Conservation (phyloP, 2,329 filamentous ascomycete species). For the Acrocalymma vagum region DNA sequence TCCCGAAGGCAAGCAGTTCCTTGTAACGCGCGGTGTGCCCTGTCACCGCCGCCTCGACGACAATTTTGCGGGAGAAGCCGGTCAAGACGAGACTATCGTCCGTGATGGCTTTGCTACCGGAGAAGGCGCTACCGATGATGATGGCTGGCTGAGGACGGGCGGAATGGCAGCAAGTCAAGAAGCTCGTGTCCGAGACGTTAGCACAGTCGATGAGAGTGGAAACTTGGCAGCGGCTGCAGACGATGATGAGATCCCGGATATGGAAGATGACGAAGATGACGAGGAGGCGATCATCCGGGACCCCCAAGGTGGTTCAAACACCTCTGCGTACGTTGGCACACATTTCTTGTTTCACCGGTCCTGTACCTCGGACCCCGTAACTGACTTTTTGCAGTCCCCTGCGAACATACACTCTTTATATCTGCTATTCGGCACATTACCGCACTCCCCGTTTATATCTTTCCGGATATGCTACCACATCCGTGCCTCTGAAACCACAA, state of each 20-base stretch:
- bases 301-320: constrained; percentile 58
- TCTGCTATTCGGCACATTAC: constrained; percentile 97
- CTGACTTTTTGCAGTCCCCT: constrained; percentile 66
- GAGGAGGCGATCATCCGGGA: constrained; percentile 91
- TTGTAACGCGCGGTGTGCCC: constrained; percentile 93
- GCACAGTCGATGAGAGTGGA: constrained; percentile 88
- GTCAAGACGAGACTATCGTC: constrained; percentile 86
- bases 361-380: not conserved
- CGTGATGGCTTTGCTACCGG: constrained; percentile 72
- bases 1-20: constrained; percentile 89
- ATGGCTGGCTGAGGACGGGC: constrained; percentile 91
- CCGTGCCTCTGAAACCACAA: constrained; percentile 81
- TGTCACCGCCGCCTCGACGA: constrained; percentile 92
- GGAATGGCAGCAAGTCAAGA: constrained; percentile 79
- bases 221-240: constrained; percentile 81
- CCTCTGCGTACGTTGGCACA: constrained; percentile 60
- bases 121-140: constrained; percentile 68
- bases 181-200: constrained; percentile 79
- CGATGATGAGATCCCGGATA: constrained; percentile 88
- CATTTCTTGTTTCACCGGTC: not conserved
- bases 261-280: constrained; percentile 95
- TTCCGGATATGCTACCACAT: constrained; percentile 82
- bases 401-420: constrained; percentile 97
- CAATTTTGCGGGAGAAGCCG: constrained; percentile 89
- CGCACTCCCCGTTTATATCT: constrained; percentile 94